Conservation (phyloP, 805 yeast genomes). For the Clavispora vitiphila region DNA sequence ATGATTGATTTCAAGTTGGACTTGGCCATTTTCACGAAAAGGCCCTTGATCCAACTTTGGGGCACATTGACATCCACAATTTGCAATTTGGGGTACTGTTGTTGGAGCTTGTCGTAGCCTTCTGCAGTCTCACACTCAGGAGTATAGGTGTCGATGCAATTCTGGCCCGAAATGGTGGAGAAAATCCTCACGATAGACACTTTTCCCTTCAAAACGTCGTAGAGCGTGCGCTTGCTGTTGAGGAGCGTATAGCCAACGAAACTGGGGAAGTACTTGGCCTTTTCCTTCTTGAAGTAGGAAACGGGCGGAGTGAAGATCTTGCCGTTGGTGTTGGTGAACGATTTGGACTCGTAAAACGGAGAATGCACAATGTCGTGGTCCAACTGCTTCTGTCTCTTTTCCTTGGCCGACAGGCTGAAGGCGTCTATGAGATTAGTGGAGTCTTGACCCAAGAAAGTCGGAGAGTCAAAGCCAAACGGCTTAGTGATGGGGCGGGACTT, state of each 20-base stretch:
- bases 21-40: constrained; percentile 45
- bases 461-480: constrained; percentile 36
- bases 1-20: constrained; percentile 39
- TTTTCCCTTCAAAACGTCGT: constrained; percentile 40
- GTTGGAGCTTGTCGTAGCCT: constrained; percentile 37
- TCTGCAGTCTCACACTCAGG: constrained; percentile 37
- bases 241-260: constrained; percentile 52
- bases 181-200: constrained; percentile 62
- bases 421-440: constrained; percentile 15
- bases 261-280: constrained; percentile 79
- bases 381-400: constrained; percentile 32
- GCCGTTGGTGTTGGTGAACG: constrained; percentile 62
- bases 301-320: constrained; percentile 79
- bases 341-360: constrained; percentile 39
- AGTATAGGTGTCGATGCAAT: constrained; percentile 59
- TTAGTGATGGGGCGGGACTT: constrained; percentile 25
- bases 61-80: constrained; percentile 74
- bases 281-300: constrained; percentile 69
- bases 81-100: constrained; percentile 51
- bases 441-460: constrained; percentile 14
- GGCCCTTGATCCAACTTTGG: constrained; percentile 66
- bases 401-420: constrained; percentile 33
- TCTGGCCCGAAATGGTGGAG: constrained; percentile 66
- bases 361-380: constrained; percentile 41
- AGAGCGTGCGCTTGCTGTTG: constrained; percentile 32